These are phyloP conservation scores for Tritrichomonas musculus DNA, from an alignment of 208 protist species.

Conservation along the genomic window DNA sequence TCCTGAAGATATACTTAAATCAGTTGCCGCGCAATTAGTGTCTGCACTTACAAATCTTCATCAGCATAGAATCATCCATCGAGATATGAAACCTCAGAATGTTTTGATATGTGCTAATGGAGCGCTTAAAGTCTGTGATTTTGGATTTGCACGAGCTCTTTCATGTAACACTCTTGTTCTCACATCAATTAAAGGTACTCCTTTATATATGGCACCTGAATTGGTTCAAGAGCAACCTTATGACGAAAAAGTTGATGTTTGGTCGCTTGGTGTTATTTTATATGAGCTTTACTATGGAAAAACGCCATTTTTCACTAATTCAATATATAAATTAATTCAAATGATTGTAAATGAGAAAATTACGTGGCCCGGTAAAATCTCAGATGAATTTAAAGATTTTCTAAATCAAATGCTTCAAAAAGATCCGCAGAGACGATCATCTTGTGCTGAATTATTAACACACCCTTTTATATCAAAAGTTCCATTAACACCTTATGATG, in stretches of 20 bases:
- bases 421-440: background rate
- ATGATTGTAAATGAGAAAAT: constrained; percentile 66
- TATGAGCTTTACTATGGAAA: constrained; percentile 88
- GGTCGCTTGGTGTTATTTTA: constrained; percentile 91
- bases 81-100: constrained; percentile 75
- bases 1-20: constrained; percentile 70
- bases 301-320: constrained; percentile 88
- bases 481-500: background rate
- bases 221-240: constrained; percentile 64
- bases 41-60: constrained; percentile 90
- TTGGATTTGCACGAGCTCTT: constrained; percentile 83
- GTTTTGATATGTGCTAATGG: constrained; percentile 71
- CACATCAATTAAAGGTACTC: constrained; percentile 74
- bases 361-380: background rate
- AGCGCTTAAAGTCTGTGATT: constrained; percentile 87
- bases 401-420: background rate
- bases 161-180: constrained; percentile 77
- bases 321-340: constrained; percentile 81
- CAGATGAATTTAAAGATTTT: constrained; percentile 14
- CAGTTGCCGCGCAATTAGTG: constrained; percentile 85
- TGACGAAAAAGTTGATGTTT: constrained; percentile 71
- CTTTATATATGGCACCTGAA: constrained; percentile 89
- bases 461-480: background rate
- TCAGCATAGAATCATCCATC: constrained; percentile 87
- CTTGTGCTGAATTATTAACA: background rate